A percentile compares a stretch with the other conserved stretches of the same genome.
These are phyloP conservation scores for Hortiboletus campestris DNA, from an alignment of 768 basidiomycete species.

Conservation along the genomic window DNA sequence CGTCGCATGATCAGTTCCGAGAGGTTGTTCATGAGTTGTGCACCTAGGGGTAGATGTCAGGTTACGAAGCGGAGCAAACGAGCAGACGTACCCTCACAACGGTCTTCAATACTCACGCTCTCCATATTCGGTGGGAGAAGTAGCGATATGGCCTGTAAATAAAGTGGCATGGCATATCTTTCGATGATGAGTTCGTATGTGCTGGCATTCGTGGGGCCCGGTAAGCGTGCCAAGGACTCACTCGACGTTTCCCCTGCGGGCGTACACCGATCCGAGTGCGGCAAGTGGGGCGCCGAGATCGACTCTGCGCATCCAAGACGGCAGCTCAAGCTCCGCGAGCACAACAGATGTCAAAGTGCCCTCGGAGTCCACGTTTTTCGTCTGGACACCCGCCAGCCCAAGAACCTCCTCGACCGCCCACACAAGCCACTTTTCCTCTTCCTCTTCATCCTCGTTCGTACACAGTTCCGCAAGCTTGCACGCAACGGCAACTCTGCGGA, in stretches of 20 bases:
- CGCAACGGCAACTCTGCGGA: conserved; percentile 45
- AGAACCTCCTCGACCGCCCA: conserved; percentile 45
- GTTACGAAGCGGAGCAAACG: neutral
- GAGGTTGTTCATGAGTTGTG: conserved; percentile 51
- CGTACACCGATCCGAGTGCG: conserved; percentile 62
- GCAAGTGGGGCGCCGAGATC: conserved; percentile 70
- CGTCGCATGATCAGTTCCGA: conserved; percentile 41
- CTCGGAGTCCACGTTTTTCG: neutral
- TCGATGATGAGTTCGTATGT: neutral
- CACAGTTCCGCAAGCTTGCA: conserved; percentile 45
- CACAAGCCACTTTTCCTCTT: conserved; percentile 44
- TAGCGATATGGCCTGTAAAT: conserved; percentile 62
- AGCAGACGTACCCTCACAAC: conserved; percentile 53
- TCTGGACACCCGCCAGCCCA: conserved; percentile 21
- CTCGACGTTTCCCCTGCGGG: conserved; percentile 51
- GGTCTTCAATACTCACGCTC: conserved; percentile 42
- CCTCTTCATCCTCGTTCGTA: conserved; percentile 29
- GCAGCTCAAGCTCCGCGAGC: conserved; percentile 54
- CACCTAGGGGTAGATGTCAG: conserved; percentile 29
- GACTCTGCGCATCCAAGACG: conserved; percentile 55
- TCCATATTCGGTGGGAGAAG: conserved; percentile 45
- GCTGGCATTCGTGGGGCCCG: neutral
- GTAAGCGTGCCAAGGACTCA: conserved; percentile 6
- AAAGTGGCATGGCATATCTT: conserved; percentile 64
- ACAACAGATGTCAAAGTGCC: conserved; percentile 22